Percentiles rank a stretch among this genome's conserved stretches.
These are phyloP conservation scores for Apostasia shenzhenica DNA, from an alignment of 106 monocot species.

Conservation along the genomic window DNA sequence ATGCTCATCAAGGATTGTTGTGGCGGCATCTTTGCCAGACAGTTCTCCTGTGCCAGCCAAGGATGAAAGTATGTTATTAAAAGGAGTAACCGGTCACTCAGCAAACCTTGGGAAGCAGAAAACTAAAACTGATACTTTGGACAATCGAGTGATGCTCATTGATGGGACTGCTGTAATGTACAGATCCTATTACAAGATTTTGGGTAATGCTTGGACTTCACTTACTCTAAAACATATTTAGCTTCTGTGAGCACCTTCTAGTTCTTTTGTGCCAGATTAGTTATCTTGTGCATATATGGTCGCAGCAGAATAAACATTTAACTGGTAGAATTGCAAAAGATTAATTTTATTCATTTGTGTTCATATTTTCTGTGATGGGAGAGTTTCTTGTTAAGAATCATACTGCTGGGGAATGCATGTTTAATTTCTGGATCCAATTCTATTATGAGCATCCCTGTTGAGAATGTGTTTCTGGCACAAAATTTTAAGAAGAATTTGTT, in stretches of 20 bases:
- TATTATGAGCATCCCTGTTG: too few relatives aligned
- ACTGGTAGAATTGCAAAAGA: background rate
- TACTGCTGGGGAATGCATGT: background rate
- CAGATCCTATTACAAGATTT: constrained; percentile 75
- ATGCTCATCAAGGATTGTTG: background rate
- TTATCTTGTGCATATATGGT: background rate
- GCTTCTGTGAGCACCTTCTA: background rate
- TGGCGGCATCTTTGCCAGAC: background rate
- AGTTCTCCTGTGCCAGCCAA: constrained; percentile 4
- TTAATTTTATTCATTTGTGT: background rate
- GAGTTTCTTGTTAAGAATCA: background rate
- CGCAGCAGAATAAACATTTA: background rate
- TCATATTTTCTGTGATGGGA: background rate
- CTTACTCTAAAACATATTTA: background rate
- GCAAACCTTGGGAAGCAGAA: constrained; percentile 10
- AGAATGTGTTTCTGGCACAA: too few relatives aligned
- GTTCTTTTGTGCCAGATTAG: background rate
- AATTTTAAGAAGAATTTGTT: too few relatives aligned
- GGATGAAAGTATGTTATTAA: constrained; percentile 3
- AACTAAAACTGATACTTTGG: constrained; percentile 12
- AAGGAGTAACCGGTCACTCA: background rate
- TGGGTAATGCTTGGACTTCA: constrained; percentile 30
- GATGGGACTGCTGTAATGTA: constrained; percentile 73
- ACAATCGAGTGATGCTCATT: constrained; percentile 58
- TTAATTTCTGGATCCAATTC: too few relatives aligned